These are phyloP conservation scores for Penicillium digitatum DNA, from an alignment of 2,329 filamentous ascomycete species.

Conservation along the genomic window DNA sequence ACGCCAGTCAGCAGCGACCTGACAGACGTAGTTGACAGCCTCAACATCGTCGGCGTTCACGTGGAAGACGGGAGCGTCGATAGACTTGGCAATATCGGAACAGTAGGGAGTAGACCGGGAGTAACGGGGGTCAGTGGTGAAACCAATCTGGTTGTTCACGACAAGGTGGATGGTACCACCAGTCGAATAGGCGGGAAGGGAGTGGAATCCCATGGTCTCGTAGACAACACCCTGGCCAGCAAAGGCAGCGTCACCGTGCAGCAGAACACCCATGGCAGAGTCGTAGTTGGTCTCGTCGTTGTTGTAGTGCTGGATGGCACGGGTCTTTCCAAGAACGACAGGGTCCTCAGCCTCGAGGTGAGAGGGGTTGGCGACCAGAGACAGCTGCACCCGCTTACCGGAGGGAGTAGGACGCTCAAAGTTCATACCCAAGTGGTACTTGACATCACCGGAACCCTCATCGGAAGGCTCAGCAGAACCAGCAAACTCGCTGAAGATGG, in stretches of 20 bases:
- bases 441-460: constrained; percentile 96
- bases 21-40: constrained; percentile 96
- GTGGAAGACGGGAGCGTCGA: constrained; percentile 97
- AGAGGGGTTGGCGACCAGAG: constrained; percentile 95
- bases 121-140: constrained; percentile 97
- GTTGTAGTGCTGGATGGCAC: constrained; percentile 98
- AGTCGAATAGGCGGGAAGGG: constrained; percentile 91
- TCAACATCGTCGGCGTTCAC: constrained; percentile 98
- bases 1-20: constrained; percentile 94
- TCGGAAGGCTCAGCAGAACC: constrained; percentile 83
- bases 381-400: constrained; percentile 98
- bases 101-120: constrained; percentile 97
- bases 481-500: constrained; percentile 97
- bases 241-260: constrained; percentile 96
- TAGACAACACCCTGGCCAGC: constrained; percentile 96
- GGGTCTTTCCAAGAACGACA: constrained; percentile 94
- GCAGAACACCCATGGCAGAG: constrained; percentile 89
- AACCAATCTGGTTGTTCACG: constrained; percentile 99
- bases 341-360: constrained; percentile 98
- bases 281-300: constrained; percentile 85
- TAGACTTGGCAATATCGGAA: constrained; percentile 98
- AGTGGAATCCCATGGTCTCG: constrained; percentile 96
- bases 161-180: constrained; percentile 95
- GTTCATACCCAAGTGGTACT: constrained; percentile 99
- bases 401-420: constrained; percentile 97